Conservation (phyloP, 2,329 filamentous ascomycete genomes). For the Chalaropsis thielavioides region DNA sequence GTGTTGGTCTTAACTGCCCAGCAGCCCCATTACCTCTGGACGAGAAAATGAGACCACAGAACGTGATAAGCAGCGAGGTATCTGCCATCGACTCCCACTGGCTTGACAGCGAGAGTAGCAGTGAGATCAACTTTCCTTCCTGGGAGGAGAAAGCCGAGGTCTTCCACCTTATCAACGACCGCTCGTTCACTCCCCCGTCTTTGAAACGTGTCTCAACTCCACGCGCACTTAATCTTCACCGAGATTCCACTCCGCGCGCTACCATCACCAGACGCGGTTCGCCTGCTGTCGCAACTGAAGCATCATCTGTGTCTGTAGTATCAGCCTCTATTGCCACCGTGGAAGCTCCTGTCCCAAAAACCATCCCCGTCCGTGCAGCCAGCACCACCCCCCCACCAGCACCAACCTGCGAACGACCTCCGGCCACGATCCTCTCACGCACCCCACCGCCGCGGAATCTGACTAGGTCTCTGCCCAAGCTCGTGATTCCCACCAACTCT, state of each 20-base stretch:
- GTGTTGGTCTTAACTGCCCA: background rate
- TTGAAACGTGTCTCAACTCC: constrained; percentile 15
- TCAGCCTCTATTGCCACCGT: background rate
- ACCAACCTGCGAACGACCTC: constrained; percentile 14
- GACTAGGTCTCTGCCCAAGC: constrained; percentile 9
- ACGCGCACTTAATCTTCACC: background rate
- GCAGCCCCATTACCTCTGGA: background rate
- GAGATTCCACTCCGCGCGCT: constrained; percentile 2
- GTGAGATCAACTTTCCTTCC: constrained; percentile 14
- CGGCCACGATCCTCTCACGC: constrained; percentile 10
- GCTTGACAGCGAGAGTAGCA: constrained; percentile 9
- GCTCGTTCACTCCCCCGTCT: background rate
- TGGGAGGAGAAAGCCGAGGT: constrained; percentile 20
- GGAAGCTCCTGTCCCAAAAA: background rate
- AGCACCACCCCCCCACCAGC: constrained; percentile 11
- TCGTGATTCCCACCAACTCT: constrained; percentile 6
- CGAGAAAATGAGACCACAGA: background rate
- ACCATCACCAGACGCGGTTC: background rate
- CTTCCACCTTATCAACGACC: background rate
- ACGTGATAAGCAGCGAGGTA: background rate
- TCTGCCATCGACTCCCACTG: background rate
- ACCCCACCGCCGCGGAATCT: constrained; percentile 12
- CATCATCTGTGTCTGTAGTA: background rate
- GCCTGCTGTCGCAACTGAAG: background rate
- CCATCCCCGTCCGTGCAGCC: constrained; percentile 1